A percentile compares a stretch with the other conserved stretches of the same genome.
Conservation (phyloP, 192 early-diverging fungal genomes). For the Backusella psychrophila region DNA sequence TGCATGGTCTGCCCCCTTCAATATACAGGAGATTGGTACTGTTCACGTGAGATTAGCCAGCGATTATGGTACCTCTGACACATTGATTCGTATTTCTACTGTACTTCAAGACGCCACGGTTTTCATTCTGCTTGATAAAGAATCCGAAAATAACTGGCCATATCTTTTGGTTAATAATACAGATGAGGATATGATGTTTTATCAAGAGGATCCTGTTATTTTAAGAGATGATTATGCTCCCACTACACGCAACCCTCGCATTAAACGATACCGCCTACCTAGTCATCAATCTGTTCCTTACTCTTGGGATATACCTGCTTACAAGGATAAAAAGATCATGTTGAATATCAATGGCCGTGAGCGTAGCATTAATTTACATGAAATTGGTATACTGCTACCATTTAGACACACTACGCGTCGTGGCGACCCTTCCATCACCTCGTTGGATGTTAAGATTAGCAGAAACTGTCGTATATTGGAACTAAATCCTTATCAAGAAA, state of each 20-base stretch:
- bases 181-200: conserved; percentile 68
- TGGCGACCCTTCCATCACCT: conserved; percentile 45
- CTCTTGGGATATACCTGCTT: conserved; percentile 89
- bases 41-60: conserved; percentile 76
- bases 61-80: conserved; percentile 50
- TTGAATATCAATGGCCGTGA: conserved; percentile 73
- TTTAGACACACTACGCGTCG: conserved; percentile 65
- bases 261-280: conserved; percentile 31
- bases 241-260: neutral
- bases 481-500: conserved; percentile 64
- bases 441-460: conserved; percentile 74
- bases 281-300: conserved; percentile 64
- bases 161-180: conserved; percentile 81
- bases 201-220: conserved; percentile 60
- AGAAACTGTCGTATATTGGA: conserved; percentile 67
- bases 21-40: conserved; percentile 84
- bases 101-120: conserved; percentile 89
- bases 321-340: conserved; percentile 69
- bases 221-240: conserved; percentile 23
- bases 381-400: conserved; percentile 86
- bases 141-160: conserved; percentile 80
- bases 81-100: conserved; percentile 79
- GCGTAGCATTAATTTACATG: conserved; percentile 80
- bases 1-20: conserved; percentile 84
- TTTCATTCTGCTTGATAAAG: conserved; percentile 79